Evolutionary conservation across 352 stramenopile species (phyloP).

Genomic region (Globisporangium paddicum): DNA sequence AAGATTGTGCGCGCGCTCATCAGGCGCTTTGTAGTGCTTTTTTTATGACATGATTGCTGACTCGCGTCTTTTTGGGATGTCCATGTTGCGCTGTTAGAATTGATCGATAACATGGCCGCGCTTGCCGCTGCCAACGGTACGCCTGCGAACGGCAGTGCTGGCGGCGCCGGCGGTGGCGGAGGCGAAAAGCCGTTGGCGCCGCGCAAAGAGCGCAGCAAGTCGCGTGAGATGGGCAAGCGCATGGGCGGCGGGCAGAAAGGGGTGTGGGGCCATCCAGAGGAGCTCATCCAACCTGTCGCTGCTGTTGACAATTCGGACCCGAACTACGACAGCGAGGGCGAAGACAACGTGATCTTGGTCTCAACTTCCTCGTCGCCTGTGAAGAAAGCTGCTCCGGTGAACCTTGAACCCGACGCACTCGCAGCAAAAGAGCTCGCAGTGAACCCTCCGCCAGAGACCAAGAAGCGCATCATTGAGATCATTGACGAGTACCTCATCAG

Average conservation of each 20-base stretch:
- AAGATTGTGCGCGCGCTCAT: too few species aligned
- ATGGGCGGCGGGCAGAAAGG: conserved; percentile 86
- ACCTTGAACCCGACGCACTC: conserved; percentile 58
- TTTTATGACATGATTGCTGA: too few species aligned
- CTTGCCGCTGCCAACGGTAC: neutral
- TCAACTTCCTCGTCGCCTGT: conserved; percentile 42
- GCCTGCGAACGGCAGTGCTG: conserved; percentile 12
- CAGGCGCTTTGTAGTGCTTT: too few species aligned
- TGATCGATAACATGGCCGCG: conserved; percentile 12
- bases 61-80: neutral
- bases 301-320: conserved; percentile 89
- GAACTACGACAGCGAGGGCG: conserved; percentile 91
- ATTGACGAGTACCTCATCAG: conserved; percentile 87
- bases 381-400: conserved; percentile 35
- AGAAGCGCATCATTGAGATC: conserved; percentile 90
- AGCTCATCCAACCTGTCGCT: conserved; percentile 58
- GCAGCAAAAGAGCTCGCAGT: conserved; percentile 74
- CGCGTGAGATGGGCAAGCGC: conserved; percentile 77
- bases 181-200: conserved; percentile 51
- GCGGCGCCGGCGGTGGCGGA: conserved; percentile 19
- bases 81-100: neutral
- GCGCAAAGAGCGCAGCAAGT: conserved; percentile 84
- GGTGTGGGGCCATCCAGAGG: conserved; percentile 71
- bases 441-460: conserved; percentile 74
- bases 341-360: conserved; percentile 87